These are phyloP conservation scores for Taiozyma sp. DNA, from an alignment of 1,139 yeast genomes.

Conservation along the genomic window DNA sequence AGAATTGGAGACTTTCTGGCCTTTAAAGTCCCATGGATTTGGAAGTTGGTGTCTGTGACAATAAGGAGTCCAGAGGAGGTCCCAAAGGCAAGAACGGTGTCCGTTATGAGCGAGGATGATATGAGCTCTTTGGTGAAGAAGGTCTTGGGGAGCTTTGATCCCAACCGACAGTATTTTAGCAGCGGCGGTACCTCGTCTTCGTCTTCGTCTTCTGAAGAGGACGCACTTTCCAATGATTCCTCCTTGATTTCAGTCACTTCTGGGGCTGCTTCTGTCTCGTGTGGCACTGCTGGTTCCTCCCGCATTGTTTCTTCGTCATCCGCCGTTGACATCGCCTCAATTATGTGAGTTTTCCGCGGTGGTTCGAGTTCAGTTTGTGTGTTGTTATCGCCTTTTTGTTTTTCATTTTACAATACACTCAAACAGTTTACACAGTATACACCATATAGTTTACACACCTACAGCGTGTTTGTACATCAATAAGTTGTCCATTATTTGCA, in stretches of 20 bases:
- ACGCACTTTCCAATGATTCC: neutral
- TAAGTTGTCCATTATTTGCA: too few species aligned
- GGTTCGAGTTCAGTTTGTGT: too few species aligned
- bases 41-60: slow-evolving; percentile 52
- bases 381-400: neutral
- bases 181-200: slow-evolving; percentile 62
- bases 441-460: too few species aligned
- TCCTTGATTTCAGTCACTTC: neutral
- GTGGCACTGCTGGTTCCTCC: neutral
- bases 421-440: too few species aligned
- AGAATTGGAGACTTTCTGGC: slow-evolving; percentile 86
- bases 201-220: slow-evolving; percentile 15
- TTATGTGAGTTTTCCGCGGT: neutral
- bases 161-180: slow-evolving; percentile 63
- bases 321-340: neutral
- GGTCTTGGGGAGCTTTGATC: slow-evolving; percentile 51
- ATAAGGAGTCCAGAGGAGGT: slow-evolving; percentile 86
- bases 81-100: slow-evolving; percentile 65
- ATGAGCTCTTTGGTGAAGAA: slow-evolving; percentile 74
- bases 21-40: slow-evolving; percentile 61
- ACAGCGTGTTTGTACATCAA: too few species aligned
- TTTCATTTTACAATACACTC: too few species aligned
- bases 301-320: neutral
- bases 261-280: neutral
- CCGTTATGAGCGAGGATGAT: slow-evolving; percentile 59